phyloP scores from a whole-genome alignment of 176 grass and related monocot genomes.

The Oryza coarctata region DNA sequence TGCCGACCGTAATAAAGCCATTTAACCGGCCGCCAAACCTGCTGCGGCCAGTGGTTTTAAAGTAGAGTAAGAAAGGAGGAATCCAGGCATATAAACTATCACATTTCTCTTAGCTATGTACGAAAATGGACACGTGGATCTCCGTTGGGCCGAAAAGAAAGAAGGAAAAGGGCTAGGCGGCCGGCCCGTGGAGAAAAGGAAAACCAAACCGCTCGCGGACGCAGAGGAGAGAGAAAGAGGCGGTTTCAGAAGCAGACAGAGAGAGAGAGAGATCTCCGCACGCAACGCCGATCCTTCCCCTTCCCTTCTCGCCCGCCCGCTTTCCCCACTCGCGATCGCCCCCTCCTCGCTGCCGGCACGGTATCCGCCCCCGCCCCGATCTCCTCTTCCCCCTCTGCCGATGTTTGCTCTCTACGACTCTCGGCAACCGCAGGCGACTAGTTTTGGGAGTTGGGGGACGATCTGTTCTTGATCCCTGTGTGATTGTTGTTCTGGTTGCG shows the following conservation, averaged over 20 bases:
- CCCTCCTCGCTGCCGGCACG: neutral
- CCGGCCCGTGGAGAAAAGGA: too few species aligned
- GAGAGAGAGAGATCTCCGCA: conserved; percentile 14
- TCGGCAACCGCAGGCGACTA: neutral
- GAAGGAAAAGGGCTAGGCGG: neutral
- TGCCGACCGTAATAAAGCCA: neutral
- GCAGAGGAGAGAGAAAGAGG: too few species aligned
- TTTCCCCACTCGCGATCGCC: neutral
- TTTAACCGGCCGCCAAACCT: neutral
- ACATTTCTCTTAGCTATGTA: too few species aligned
- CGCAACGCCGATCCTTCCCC: conserved; percentile 3
- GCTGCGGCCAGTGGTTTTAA: too few species aligned
- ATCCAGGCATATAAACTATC: too few species aligned
- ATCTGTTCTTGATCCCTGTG: neutral
- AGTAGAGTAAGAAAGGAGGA: too few species aligned
- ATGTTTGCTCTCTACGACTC: neutral
- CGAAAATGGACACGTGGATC: neutral
- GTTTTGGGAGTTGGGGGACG: neutral
- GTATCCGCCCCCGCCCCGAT: neutral
- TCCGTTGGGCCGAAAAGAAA: neutral
- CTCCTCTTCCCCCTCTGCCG: neutral
- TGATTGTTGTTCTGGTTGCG: neutral
- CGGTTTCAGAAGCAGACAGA: neutral
- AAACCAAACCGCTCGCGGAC: too few species aligned
- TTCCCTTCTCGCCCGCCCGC: neutral